Percentiles rank a stretch among this genome's conserved stretches.
Conservation (phyloP, 495 filamentous ascomycete genomes). For the Talaromyces borbonicus region DNA sequence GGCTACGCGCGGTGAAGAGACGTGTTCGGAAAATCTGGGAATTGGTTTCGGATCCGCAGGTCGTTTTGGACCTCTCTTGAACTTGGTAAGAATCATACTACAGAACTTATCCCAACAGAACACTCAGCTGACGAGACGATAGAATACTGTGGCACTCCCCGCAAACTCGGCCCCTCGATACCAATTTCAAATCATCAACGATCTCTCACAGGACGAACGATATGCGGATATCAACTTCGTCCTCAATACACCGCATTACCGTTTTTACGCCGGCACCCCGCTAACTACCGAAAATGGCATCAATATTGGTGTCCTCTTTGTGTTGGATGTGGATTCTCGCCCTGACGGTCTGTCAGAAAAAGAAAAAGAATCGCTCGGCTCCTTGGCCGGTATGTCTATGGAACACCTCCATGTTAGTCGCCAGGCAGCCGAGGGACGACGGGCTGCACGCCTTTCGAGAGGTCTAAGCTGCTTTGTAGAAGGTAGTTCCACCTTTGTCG, state of each 20-base stretch:
- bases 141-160: conserved; percentile 27
- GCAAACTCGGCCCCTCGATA: conserved; percentile 23
- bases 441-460: conserved; percentile 48
- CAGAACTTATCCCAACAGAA: conserved; percentile 20
- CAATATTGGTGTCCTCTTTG: conserved; percentile 61
- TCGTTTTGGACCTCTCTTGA: not conserved
- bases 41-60: not conserved
- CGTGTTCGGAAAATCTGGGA: not conserved
- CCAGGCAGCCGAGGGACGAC: conserved; percentile 46
- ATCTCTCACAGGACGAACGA: conserved; percentile 30
- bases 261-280: conserved; percentile 40
- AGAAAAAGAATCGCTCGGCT: conserved; percentile 33
- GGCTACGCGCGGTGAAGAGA: conserved; percentile 27
- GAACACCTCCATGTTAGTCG: conserved; percentile 50
- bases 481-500: conserved; percentile 35
- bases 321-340: conserved; percentile 44
- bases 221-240: conserved; percentile 35
- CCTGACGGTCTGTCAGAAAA: conserved; percentile 17
- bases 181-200: conserved; percentile 28
- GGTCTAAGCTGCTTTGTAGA: conserved; percentile 58
- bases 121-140: not conserved
- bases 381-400: conserved; percentile 49
- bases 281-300: conserved; percentile 57
- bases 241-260: conserved; percentile 28
- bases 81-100: not conserved